Conservation (phyloP, 2,329 filamentous ascomycete genomes). For the Pseudopyrenochaeta lycopersici region DNA sequence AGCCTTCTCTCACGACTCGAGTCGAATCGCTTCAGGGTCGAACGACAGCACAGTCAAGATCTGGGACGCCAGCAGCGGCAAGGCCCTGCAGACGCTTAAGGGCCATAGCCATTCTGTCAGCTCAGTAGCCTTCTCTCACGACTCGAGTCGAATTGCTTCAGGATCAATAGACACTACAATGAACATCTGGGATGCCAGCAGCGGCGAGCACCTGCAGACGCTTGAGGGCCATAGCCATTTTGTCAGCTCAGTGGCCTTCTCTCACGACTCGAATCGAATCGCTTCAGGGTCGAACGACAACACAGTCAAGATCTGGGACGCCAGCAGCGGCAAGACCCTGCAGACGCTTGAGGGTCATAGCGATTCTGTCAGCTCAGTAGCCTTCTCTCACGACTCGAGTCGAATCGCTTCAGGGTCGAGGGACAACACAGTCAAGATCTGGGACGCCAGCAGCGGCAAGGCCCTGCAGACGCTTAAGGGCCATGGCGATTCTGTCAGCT, state of each 20-base stretch:
- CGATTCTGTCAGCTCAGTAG: not conserved
- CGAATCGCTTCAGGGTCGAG: conserved; percentile 14
- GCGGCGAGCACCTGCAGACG: too few relatives aligned
- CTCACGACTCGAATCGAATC: conserved; percentile 15
- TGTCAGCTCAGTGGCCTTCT: conserved; percentile 38
- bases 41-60: too few relatives aligned
- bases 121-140: too few relatives aligned
- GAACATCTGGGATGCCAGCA: too few relatives aligned
- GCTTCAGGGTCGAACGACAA: too few relatives aligned
- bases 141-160: conserved; percentile 25
- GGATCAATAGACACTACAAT: too few relatives aligned
- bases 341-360: conserved; percentile 17
- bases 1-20: too few relatives aligned
- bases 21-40: too few relatives aligned
- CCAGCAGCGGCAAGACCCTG: conserved; percentile 12
- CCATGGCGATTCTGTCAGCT: conserved; percentile 25
- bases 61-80: too few relatives aligned
- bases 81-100: too few relatives aligned
- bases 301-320: conserved; percentile 17
- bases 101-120: too few relatives aligned
- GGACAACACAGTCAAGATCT: conserved; percentile 17
- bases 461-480: conserved; percentile 23
- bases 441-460: conserved; percentile 6
- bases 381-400: conserved; percentile 25
- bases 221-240: too few relatives aligned